phyloP scores from a whole-genome alignment of 2,329 filamentous ascomycete species.

The Cladosporium halotolerans region DNA sequence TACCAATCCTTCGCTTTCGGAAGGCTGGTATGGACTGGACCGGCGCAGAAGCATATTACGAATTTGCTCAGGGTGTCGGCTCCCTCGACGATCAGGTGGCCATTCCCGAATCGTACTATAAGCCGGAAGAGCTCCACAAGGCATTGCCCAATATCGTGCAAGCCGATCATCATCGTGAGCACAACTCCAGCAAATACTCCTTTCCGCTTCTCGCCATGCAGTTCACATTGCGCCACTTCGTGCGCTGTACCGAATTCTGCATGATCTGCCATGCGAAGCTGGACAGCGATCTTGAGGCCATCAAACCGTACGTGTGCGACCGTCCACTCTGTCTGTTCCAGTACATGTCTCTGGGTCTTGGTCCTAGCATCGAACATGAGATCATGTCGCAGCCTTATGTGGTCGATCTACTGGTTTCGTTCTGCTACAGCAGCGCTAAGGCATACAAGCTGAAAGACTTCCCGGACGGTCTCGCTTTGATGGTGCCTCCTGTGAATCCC shows the following conservation, averaged over 20 bases:
- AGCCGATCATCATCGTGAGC: slow-evolving; percentile 43
- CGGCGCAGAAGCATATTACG: slow-evolving; percentile 56
- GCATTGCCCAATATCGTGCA: slow-evolving; percentile 42
- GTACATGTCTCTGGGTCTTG: slow-evolving; percentile 80
- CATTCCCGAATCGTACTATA: slow-evolving; percentile 36
- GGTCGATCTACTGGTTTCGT: slow-evolving; percentile 75
- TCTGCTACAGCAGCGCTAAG: slow-evolving; percentile 62
- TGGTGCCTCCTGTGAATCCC: slow-evolving; percentile 37
- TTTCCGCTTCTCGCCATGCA: slow-evolving; percentile 61
- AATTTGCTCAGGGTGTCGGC: slow-evolving; percentile 35
- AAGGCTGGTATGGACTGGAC: slow-evolving; percentile 56
- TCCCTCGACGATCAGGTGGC: slow-evolving; percentile 16
- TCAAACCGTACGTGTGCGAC: slow-evolving; percentile 72
- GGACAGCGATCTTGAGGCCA: slow-evolving; percentile 57
- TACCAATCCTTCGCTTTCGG: slow-evolving; percentile 55
- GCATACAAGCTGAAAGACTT: slow-evolving; percentile 44
- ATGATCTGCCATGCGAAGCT: slow-evolving; percentile 73
- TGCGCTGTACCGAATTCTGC: slow-evolving; percentile 79
- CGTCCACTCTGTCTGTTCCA: slow-evolving; percentile 74
- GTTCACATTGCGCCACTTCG: slow-evolving; percentile 69
- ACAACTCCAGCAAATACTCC: slow-evolving; percentile 33
- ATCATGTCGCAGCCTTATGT: slow-evolving; percentile 72
- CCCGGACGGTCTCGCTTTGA: slow-evolving; percentile 51
- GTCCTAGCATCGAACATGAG: slow-evolving; percentile 78
- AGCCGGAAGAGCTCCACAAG: slow-evolving; percentile 24